phyloP scores from a whole-genome alignment of 1,139 yeast genomes.

The Candida sp. region DNA sequence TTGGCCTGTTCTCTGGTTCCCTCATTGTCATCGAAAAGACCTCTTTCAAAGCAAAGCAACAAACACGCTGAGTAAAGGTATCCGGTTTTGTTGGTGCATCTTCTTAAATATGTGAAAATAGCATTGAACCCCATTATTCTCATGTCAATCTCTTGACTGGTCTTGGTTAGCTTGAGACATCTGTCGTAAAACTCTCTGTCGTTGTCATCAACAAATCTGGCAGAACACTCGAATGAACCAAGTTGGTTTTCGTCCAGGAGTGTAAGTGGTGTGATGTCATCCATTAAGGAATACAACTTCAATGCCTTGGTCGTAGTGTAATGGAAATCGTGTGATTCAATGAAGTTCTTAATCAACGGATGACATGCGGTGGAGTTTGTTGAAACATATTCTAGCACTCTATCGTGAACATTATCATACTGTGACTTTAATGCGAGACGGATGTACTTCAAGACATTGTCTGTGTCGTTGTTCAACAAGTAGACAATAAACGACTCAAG shows the following conservation, averaged over 20 bases:
- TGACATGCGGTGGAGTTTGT: neutral
- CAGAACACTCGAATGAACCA: slow-evolving; percentile 53
- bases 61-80: slow-evolving; percentile 8
- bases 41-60: slow-evolving; percentile 12
- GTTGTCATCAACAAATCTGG: slow-evolving; percentile 29
- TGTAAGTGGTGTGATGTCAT: slow-evolving; percentile 1
- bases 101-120: slow-evolving; percentile 7
- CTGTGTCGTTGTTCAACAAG: slow-evolving; percentile 3
- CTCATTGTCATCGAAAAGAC: slow-evolving; percentile 61
- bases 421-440: slow-evolving; percentile 8
- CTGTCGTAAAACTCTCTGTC: neutral
- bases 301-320: slow-evolving; percentile 48
- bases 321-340: slow-evolving; percentile 24
- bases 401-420: slow-evolving; percentile 10
- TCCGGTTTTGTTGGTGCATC: slow-evolving; percentile 2
- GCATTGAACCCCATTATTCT: slow-evolving; percentile 11
- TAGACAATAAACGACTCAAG: slow-evolving; percentile 9
- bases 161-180: neutral
- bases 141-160: slow-evolving; percentile 9
- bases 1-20: slow-evolving; percentile 47
- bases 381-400: slow-evolving; percentile 7
- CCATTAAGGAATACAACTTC: slow-evolving; percentile 9
- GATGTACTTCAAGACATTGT: slow-evolving; percentile 1
- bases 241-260: slow-evolving; percentile 43
- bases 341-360: slow-evolving; percentile 25